Conservation (phyloP, 1,284 basidiomycete species). For the Leccinum angustisporum region DNA sequence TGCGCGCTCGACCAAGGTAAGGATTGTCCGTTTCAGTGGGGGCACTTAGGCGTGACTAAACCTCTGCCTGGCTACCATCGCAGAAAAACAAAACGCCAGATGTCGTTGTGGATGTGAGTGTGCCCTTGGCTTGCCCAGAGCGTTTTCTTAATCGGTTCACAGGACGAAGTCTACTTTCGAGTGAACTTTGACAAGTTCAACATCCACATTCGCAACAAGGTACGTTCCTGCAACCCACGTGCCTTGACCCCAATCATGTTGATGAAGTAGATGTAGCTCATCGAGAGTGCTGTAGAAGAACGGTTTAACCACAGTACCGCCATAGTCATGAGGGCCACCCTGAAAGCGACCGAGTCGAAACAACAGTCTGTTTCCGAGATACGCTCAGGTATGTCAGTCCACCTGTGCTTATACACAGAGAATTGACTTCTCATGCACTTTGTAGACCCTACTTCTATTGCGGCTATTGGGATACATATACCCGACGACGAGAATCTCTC, state of each 20-base stretch:
- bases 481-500: slow-evolving; percentile 59
- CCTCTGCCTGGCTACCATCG: neutral
- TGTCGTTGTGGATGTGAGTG: slow-evolving; percentile 65
- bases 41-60: slow-evolving; percentile 1
- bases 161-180: slow-evolving; percentile 78
- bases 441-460: slow-evolving; percentile 62
- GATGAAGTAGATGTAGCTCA: slow-evolving; percentile 50
- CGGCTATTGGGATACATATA: slow-evolving; percentile 59
- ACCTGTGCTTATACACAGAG: neutral
- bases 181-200: slow-evolving; percentile 90
- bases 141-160: slow-evolving; percentile 7
- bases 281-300: slow-evolving; percentile 72
- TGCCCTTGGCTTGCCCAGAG: neutral
- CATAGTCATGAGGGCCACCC: slow-evolving; percentile 65
- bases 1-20: slow-evolving; percentile 53
- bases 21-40: slow-evolving; percentile 4
- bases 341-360: slow-evolving; percentile 68
- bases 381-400: slow-evolving; percentile 56
- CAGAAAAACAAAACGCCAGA: slow-evolving; percentile 57
- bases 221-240: slow-evolving; percentile 34
- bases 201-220: slow-evolving; percentile 85
- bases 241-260: slow-evolving; percentile 3
- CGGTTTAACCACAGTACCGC: slow-evolving; percentile 78
- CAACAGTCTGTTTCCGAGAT: slow-evolving; percentile 62
- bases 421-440: slow-evolving; percentile 9